Percentiles rank a stretch among this genome's conserved stretches.
These are phyloP conservation scores for Xylaria scruposa DNA, from an alignment of 495 filamentous ascomycete genomes.

Conservation along the genomic window DNA sequence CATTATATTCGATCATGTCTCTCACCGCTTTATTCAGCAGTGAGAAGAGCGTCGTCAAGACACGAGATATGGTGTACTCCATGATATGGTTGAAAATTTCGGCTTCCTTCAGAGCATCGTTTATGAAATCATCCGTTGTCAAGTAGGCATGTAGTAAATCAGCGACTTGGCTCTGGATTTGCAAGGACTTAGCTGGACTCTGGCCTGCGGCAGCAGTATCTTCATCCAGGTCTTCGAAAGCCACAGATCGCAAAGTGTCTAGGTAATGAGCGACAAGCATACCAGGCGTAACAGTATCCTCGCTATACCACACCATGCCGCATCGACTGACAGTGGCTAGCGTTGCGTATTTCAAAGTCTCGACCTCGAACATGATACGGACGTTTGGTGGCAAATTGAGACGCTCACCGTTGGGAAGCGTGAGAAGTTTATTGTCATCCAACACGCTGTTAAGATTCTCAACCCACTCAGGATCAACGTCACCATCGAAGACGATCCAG, in stretches of 20 bases:
- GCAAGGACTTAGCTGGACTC: constrained; percentile 74
- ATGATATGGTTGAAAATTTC: constrained; percentile 91
- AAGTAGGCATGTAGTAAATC: constrained; percentile 77
- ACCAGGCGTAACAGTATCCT: constrained; percentile 87
- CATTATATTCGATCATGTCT: constrained; percentile 92
- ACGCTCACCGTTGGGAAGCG: constrained; percentile 96
- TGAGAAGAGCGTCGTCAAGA: constrained; percentile 91
- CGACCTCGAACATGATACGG: constrained; percentile 99
- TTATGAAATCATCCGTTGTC: constrained; percentile 76
- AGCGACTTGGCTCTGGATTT: constrained; percentile 76
- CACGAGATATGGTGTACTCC: constrained; percentile 91
- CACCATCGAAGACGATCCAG: constrained; percentile 99
- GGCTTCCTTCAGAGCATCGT: constrained; percentile 76
- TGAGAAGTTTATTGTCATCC: constrained; percentile 97
- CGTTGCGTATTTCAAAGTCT: constrained; percentile 97
- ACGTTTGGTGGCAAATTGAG: constrained; percentile 93
- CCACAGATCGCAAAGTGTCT: constrained; percentile 75
- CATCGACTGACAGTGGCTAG: constrained; percentile 97
- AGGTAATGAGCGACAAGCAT: constrained; percentile 97
- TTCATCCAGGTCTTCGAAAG: constrained; percentile 94
- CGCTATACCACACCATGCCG: constrained; percentile 99
- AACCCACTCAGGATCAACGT: constrained; percentile 99
- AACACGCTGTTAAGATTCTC: constrained; percentile 99
- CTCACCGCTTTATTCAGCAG: constrained; percentile 91
- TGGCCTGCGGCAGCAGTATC: constrained; percentile 84